Percentiles rank a stretch among this genome's conserved stretches.
Evolutionary conservation across 371 early-diverging fungal genomes (phyloP).

Genomic region (Mortierella sp.): DNA sequence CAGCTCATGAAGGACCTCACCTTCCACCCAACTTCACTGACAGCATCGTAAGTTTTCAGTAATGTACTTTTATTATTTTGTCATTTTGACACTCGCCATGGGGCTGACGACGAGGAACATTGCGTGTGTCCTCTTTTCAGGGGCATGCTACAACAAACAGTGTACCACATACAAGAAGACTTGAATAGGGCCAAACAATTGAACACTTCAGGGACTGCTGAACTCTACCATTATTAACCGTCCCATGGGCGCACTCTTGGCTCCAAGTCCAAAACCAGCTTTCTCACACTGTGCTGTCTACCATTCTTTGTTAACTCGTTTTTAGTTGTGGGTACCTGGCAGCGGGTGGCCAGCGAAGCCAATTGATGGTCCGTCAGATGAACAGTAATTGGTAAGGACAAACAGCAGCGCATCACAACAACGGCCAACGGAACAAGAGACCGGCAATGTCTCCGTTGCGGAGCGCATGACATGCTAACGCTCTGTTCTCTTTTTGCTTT

Average conservation of each 20-base stretch:
- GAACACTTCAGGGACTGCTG: slow-evolving; percentile 14
- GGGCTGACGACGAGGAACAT: background rate
- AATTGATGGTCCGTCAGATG: slow-evolving; percentile 85
- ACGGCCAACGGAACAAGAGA: background rate
- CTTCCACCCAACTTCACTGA: slow-evolving; percentile 83
- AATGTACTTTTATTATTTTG: background rate
- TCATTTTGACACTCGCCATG: too few relatives aligned
- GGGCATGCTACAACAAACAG: background rate
- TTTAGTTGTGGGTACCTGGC: slow-evolving; percentile 83
- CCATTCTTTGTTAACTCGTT: slow-evolving; percentile 2
- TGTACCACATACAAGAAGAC: background rate
- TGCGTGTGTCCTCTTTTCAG: background rate
- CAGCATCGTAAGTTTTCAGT: slow-evolving; percentile 36
- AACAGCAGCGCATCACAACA: background rate
- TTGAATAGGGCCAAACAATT: slow-evolving; percentile 9
- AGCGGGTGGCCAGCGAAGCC: slow-evolving; percentile 92
- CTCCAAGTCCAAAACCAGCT: background rate
- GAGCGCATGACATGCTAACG: background rate
- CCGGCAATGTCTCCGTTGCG: background rate
- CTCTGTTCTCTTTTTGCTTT: background rate
- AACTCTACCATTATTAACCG: background rate
- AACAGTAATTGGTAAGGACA: slow-evolving; percentile 74
- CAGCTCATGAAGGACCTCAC: slow-evolving; percentile 74
- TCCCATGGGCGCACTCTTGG: background rate
- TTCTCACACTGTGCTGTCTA: background rate